Evolutionary conservation across 192 early-diverging fungal species (phyloP).

Genomic region (Rhizophlyctis rosea): DNA sequence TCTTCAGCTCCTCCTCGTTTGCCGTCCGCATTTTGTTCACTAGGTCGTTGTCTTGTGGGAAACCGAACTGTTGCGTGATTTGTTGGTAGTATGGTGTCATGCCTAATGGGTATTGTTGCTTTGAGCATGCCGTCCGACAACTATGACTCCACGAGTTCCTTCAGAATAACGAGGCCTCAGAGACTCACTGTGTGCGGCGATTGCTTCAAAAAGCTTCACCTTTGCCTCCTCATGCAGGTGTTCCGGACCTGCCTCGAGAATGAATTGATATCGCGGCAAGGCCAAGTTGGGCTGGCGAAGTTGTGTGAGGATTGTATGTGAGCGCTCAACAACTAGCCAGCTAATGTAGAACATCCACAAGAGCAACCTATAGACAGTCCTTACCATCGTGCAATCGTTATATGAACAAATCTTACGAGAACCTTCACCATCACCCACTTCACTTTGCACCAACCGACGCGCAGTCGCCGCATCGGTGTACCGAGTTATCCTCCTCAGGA

Average conservation of each 20-base stretch:
- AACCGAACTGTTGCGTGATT: conserved; percentile 60
- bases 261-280: conserved; percentile 79
- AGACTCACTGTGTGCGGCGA: conserved; percentile 81
- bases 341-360: too few relatives aligned
- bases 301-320: too few relatives aligned
- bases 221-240: conserved; percentile 66
- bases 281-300: conserved; percentile 89
- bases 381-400: too few relatives aligned
- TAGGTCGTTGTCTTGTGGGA: conserved; percentile 54
- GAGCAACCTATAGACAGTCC: too few relatives aligned
- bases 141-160: too few relatives aligned
- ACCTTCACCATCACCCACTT: too few relatives aligned
- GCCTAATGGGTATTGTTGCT: conserved; percentile 46
- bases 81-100: conserved; percentile 83
- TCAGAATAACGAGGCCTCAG: neutral
- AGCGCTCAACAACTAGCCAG: too few relatives aligned
- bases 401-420: too few relatives aligned
- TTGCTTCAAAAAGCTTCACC: conserved; percentile 64
- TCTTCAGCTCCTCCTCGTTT: conserved; percentile 74
- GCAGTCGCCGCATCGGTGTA: too few relatives aligned
- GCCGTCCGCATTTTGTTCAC: conserved; percentile 53
- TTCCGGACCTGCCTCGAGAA: conserved; percentile 69
- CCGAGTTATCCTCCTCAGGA: too few relatives aligned
- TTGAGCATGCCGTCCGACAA: neutral
- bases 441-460: too few relatives aligned